Evolutionary conservation across 192 early-diverging fungal genomes (phyloP), one percentile per base, ranked within the genome.

Genomic region (Dissophora ornata): DNA sequence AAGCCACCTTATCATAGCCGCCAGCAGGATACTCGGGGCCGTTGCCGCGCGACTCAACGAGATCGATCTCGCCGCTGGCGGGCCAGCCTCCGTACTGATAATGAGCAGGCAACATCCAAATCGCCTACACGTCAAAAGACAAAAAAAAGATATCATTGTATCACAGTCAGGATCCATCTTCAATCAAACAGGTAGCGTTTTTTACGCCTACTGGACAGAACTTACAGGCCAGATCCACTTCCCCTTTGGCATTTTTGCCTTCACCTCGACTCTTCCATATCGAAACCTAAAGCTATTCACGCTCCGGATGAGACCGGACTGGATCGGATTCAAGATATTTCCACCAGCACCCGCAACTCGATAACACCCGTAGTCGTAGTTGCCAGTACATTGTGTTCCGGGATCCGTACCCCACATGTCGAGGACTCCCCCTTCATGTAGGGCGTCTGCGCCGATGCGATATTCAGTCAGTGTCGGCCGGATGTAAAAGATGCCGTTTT

Each of bases 91-190:
- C 89, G 52, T 90, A 90, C 8, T 66, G 51, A 42, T 71, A 79
- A 52, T 86, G 41, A 21, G 73, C 85, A 21, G 89, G 89, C 47
- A 90, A 40, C 80, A 90, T 68, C 89, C 89, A 90, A 22, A 90
- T 87, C 1, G 81, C 79, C 47, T 86, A 58, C 64, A 33, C 12
- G 12, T 19, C 12, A 12, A 21, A 56, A 40, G 16, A 21, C 0
- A 38, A 21, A 15, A 21, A 15, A 38, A 40, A 5, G 4, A 11
- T 19, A 19, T 15, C 5, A 4, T 15, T 52, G 7, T 28, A 29
- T 11, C 28, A 52, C 1, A 19, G 45, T n/a, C 19, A 19, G 6
- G 45, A 18, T n/a, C 19, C 5, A 0, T 29, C n/a, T 29, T 29
- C 4, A 21, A 25, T 28, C 4, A 52, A 25, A n/a, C n/a, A n/a